Evolutionary conservation across 768 basidiomycete genomes (phyloP).

Genomic region (Collybia nuda): DNA sequence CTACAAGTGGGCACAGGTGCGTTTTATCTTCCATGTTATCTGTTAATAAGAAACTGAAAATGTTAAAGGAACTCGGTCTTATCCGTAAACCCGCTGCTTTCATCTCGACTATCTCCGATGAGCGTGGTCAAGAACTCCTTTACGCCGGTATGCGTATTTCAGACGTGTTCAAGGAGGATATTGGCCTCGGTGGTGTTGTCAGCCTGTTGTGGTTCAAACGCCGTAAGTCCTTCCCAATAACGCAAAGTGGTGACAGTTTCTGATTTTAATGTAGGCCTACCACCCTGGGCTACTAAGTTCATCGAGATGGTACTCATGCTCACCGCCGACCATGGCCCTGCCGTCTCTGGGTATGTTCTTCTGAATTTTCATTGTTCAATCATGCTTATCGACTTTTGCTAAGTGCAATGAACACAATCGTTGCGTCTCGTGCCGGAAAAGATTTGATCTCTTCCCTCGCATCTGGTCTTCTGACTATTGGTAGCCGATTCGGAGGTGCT

Average conservation of each 20-base stretch:
- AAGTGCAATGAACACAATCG: conserved; percentile 98
- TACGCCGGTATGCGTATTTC: conserved; percentile 99
- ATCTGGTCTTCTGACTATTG: conserved; percentile 96
- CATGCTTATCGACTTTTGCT: conserved; percentile 20
- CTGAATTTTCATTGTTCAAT: conserved; percentile 17
- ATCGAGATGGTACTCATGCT: conserved; percentile 99
- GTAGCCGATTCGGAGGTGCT: conserved; percentile 97
- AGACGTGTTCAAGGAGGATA: conserved; percentile 97
- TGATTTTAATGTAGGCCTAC: conserved; percentile 46
- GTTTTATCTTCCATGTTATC: conserved; percentile 2
- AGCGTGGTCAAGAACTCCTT: conserved; percentile 96
- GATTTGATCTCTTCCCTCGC: conserved; percentile 96
- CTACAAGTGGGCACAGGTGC: conserved; percentile 96
- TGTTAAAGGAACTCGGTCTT: conserved; percentile 78
- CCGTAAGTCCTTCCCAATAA: conserved; percentile 36
- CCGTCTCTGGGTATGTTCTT: conserved; percentile 69
- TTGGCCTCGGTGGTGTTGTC: conserved; percentile 96
- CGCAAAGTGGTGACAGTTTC: neutral
- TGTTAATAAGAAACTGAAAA: neutral
- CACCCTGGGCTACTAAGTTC: conserved; percentile 95
- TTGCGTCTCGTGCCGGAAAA: conserved; percentile 98
- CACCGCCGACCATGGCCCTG: conserved; percentile 97
- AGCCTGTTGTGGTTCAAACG: conserved; percentile 98
- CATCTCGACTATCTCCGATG: conserved; percentile 99
- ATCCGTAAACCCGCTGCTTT: conserved; percentile 99